Conservation (phyloP, 2,329 filamentous ascomycete genomes). For the Aspergillus hiratsukae region DNA sequence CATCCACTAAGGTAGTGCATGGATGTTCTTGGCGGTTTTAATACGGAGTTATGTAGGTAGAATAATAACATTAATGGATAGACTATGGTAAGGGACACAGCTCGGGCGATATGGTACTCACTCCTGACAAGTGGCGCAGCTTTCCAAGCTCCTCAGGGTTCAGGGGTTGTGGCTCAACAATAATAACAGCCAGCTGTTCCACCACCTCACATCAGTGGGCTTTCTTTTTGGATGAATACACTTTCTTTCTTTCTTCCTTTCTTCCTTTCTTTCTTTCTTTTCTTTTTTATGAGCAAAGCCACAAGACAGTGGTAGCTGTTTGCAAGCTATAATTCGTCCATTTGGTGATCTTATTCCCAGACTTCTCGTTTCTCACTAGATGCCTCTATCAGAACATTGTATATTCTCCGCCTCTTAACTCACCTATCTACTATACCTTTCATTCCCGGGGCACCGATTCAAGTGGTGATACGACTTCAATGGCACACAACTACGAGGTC, state of each 20-base stretch:
- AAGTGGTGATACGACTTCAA: constrained; percentile 9
- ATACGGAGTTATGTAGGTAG: no score
- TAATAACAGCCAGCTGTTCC: constrained; percentile 28
- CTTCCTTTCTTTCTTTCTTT: constrained; percentile 5
- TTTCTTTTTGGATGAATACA: constrained; percentile 4
- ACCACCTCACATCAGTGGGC: constrained; percentile 9
- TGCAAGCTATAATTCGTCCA: constrained; percentile 1
- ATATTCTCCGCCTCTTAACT: constrained; percentile 13
- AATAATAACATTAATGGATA: no score
- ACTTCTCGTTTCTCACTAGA: constrained; percentile 21
- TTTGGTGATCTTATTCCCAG: constrained; percentile 8
- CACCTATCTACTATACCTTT: constrained; percentile 11
- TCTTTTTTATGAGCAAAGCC: not conserved
- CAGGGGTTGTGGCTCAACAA: constrained; percentile 27
- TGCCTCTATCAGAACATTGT: constrained; percentile 19
- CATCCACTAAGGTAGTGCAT: not conserved
- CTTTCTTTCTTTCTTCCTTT: constrained; percentile 11
- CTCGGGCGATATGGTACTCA: no score
- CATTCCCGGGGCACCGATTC: constrained; percentile 4
- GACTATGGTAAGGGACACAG: no score
- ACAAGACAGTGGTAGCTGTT: not conserved
- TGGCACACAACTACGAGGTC: constrained; percentile 94
- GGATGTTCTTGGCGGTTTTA: constrained; percentile 13
- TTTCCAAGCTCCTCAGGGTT: constrained; percentile 25
- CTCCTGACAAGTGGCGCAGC: constrained; percentile 20